phyloP scores from a whole-genome alignment of 139 green algal species.

The Micractinium sp. region DNA sequence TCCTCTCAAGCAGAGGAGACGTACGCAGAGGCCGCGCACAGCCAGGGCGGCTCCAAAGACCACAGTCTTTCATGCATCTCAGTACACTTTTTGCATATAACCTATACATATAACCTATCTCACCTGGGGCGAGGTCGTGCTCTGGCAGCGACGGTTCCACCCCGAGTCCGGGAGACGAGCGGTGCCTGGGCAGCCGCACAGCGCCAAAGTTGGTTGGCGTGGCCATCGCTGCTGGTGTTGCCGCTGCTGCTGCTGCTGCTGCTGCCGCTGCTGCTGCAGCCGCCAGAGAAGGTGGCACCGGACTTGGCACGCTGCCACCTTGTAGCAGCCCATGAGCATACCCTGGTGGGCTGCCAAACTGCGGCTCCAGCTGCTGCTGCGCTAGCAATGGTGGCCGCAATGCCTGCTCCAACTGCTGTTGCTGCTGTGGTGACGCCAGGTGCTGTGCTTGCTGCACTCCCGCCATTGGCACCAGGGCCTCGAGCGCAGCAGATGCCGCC shows the following conservation, averaged over 20 bases:
- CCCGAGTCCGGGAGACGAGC: neutral
- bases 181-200: neutral
- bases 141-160: constrained; percentile 10
- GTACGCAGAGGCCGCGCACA: no score
- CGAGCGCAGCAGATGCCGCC: neutral
- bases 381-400: neutral
- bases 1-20: neutral
- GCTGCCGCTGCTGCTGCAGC: neutral
- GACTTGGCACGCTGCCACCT: neutral
- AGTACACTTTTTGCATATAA: no score
- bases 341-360: neutral
- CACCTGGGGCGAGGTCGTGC: constrained; percentile 18
- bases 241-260: neutral
- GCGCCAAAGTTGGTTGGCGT: neutral
- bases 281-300: neutral
- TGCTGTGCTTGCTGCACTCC: neutral
- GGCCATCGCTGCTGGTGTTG: neutral
- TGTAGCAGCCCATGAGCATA: neutral
- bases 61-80: no score
- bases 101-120: neutral
- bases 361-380: neutral
- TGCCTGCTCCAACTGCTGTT: neutral
- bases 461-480: neutral
- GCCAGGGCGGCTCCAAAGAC: neutral
- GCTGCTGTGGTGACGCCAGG: neutral